Evolutionary conservation across 257 asterid species (phyloP).

Genomic region (Cruciata laevipes): DNA sequence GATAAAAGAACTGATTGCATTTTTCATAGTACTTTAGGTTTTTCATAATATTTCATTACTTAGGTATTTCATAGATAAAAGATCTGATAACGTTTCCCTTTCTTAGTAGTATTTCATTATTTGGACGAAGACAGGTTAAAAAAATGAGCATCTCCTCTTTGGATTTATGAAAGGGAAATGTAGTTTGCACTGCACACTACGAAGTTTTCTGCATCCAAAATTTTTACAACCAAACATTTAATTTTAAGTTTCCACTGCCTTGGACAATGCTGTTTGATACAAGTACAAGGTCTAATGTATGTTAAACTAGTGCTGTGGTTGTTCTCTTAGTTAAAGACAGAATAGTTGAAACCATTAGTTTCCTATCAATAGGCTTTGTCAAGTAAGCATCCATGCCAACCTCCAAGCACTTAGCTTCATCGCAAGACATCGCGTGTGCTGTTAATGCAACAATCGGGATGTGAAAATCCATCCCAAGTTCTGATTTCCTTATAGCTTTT

Average conservation of each 20-base stretch:
- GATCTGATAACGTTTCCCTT: too few species aligned
- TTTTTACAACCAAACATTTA: not conserved
- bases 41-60: too few species aligned
- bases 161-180: too few species aligned
- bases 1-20: too few species aligned
- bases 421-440: conserved; percentile 94
- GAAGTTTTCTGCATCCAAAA: not conserved
- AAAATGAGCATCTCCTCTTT: too few species aligned
- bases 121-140: too few species aligned
- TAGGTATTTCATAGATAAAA: too few species aligned
- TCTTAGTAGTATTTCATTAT: too few species aligned
- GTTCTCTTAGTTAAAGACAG: conserved; percentile 54
- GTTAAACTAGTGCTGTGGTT: conserved; percentile 5
- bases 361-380: conserved; percentile 81
- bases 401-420: conserved; percentile 81
- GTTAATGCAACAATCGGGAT: conserved; percentile 93
- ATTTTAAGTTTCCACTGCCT: not conserved
- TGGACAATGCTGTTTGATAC: not conserved
- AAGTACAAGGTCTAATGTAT: not conserved
- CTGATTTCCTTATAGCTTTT: conserved; percentile 65
- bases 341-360: conserved; percentile 74
- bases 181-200: too few species aligned
- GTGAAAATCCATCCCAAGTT: conserved; percentile 47
- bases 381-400: conserved; percentile 99
- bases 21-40: too few species aligned